Conservation (phyloP, 345 rosid species). For the Aethionema arabicum region DNA sequence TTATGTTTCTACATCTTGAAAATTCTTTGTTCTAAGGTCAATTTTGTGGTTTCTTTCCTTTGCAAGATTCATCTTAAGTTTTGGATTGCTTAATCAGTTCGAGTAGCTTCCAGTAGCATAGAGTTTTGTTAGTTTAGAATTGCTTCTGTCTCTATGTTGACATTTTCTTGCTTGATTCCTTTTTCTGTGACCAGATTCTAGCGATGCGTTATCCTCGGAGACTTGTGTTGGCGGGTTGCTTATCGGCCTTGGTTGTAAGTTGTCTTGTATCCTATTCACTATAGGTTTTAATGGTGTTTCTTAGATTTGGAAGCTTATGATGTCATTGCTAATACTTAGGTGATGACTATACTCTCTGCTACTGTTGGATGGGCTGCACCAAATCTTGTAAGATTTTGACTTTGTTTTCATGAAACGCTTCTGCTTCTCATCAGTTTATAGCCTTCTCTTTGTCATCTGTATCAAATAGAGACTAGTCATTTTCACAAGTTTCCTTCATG, state of each 20-base stretch:
- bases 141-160: background rate
- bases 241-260: conserved; percentile 63
- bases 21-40: background rate
- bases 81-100: no score
- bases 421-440: background rate
- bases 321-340: conserved; percentile 43
- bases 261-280: background rate
- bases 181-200: conserved; percentile 53
- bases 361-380: conserved; percentile 94
- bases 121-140: conserved; percentile 10
- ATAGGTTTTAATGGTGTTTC: conserved; percentile 4
- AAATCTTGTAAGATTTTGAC: conserved; percentile 64
- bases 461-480: conserved; percentile 7
- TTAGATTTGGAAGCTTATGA: background rate
- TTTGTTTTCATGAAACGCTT: conserved; percentile 19
- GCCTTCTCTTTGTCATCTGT: background rate
- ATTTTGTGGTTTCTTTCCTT: background rate
- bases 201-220: conserved; percentile 89
- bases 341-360: conserved; percentile 88
- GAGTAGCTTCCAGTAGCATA: background rate
- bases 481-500: background rate
- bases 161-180: conserved; percentile 5
- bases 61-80: no score
- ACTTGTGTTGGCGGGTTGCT: conserved; percentile 76
- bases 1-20: background rate